Percentiles rank a stretch among this genome's conserved stretches.
Conservation (phyloP, 202 grass and related monocot genomes). For the Carex sylvatica region DNA sequence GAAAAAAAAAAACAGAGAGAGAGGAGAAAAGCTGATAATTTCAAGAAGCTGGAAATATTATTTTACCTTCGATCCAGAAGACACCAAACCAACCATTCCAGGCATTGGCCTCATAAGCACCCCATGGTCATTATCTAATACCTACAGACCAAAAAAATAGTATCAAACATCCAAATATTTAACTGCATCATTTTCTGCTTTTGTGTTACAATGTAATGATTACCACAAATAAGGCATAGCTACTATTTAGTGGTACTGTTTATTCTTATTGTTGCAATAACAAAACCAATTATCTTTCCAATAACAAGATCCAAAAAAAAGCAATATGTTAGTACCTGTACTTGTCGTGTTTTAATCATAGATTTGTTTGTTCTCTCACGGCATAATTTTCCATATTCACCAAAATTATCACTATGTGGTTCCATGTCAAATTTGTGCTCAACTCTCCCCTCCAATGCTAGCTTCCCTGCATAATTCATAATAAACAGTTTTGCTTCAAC, state of each 20-base stretch:
- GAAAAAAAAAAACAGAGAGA: neutral
- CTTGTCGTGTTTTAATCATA: constrained; percentile 86
- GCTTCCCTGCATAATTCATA: constrained; percentile 48
- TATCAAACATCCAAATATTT: neutral
- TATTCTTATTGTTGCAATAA: neutral
- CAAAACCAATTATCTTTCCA: neutral
- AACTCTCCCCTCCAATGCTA: constrained; percentile 76
- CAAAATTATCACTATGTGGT: constrained; percentile 82
- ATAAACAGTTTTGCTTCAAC: neutral
- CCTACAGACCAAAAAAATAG: constrained; percentile 33
- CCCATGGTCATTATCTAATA: constrained; percentile 73
- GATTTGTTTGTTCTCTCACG: constrained; percentile 86
- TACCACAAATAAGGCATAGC: neutral
- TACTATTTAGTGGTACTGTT: neutral
- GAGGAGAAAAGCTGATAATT: neutral
- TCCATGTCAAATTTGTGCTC: constrained; percentile 95
- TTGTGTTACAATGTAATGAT: neutral
- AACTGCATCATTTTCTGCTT: constrained; percentile 3
- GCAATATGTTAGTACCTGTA: constrained; percentile 43
- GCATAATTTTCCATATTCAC: constrained; percentile 73
- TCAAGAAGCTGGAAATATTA: neutral
- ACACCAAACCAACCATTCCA: constrained; percentile 68
- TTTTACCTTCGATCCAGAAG: constrained; percentile 70
- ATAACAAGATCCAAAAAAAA: neutral
- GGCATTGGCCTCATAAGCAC: constrained; percentile 85